These are phyloP conservation scores for Graphiopsis chlorocephala DNA, from an alignment of 2,329 filamentous ascomycete species.

Conservation along the genomic window DNA sequence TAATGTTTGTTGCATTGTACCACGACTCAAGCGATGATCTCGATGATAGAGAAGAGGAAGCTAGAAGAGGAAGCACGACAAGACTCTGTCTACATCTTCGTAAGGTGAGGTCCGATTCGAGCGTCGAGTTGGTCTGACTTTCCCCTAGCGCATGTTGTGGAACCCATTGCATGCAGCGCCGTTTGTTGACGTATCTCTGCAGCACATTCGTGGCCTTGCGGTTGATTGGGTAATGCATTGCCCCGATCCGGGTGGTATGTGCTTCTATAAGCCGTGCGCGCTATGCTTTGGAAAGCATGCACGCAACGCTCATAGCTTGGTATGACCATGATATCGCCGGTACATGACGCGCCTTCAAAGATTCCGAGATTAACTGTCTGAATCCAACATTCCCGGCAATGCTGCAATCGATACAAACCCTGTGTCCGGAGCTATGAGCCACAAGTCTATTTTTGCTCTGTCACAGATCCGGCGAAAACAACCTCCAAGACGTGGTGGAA, in stretches of 20 bases:
- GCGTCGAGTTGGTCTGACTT: not conserved
- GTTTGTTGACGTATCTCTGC: not conserved
- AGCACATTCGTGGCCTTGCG: not conserved
- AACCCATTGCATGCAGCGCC: not conserved
- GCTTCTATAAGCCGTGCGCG: not conserved
- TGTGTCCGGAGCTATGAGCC: no score
- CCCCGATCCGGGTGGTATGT: not conserved
- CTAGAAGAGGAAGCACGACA: not conserved
- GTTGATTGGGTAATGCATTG: not conserved
- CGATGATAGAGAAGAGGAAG: not conserved
- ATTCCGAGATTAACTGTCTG: not conserved
- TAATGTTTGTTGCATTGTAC: not conserved
- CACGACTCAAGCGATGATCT: not conserved
- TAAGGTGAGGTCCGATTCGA: not conserved
- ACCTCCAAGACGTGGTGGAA: not conserved
- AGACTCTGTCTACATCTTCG: not conserved
- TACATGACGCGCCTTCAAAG: not conserved
- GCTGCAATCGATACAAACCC: not conserved
- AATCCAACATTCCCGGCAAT: not conserved
- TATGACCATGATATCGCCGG: not conserved
- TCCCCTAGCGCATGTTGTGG: not conserved
- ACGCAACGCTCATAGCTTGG: not conserved
- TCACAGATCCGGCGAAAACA: no score
- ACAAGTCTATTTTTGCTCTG: not conserved
- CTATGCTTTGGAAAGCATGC: not conserved